phyloP scores from a whole-genome alignment of 805 yeast genomes.

The Nakazawaea sp. region DNA sequence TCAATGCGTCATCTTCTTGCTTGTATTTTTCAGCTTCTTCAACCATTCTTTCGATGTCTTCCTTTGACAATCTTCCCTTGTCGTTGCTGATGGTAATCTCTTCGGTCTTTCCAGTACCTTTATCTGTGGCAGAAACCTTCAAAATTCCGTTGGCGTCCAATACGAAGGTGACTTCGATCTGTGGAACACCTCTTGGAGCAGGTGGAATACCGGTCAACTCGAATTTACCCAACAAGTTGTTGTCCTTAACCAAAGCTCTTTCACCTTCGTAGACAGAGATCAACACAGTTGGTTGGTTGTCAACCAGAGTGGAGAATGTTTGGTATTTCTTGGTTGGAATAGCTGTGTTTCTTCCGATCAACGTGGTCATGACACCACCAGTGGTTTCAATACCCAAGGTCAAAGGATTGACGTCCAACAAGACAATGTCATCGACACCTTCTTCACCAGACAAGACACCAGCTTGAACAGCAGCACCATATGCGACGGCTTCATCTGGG shows the following conservation, averaged over 20 bases:
- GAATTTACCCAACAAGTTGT: constrained; percentile 82
- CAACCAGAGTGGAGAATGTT: constrained; percentile 92
- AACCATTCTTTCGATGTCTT: constrained; percentile 95
- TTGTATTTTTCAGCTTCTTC: constrained; percentile 95
- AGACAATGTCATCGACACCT: constrained; percentile 83
- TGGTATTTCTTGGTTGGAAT: constrained; percentile 95
- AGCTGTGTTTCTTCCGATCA: constrained; percentile 91
- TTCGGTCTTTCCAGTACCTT: constrained; percentile 90
- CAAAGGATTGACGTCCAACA: constrained; percentile 89
- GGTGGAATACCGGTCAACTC: constrained; percentile 85
- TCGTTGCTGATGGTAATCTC: constrained; percentile 89
- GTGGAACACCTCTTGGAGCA: constrained; percentile 90
- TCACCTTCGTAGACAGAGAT: constrained; percentile 96
- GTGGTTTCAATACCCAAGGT: constrained; percentile 95
- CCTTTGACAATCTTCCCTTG: constrained; percentile 89
- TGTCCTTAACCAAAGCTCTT: constrained; percentile 90
- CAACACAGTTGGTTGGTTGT: constrained; percentile 92
- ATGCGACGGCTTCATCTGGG: constrained; percentile 99
- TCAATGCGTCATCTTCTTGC: constrained; percentile 68
- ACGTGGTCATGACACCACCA: constrained; percentile 96
- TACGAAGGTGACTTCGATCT: constrained; percentile 84
- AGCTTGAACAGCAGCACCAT: constrained; percentile 99
- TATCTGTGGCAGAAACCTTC: constrained; percentile 82
- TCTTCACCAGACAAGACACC: constrained; percentile 96
- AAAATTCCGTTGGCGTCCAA: constrained; percentile 83